Base-by-base conservation (phyloP, 179 eudicot genomes). In the Beta lomatogona region DNA sequence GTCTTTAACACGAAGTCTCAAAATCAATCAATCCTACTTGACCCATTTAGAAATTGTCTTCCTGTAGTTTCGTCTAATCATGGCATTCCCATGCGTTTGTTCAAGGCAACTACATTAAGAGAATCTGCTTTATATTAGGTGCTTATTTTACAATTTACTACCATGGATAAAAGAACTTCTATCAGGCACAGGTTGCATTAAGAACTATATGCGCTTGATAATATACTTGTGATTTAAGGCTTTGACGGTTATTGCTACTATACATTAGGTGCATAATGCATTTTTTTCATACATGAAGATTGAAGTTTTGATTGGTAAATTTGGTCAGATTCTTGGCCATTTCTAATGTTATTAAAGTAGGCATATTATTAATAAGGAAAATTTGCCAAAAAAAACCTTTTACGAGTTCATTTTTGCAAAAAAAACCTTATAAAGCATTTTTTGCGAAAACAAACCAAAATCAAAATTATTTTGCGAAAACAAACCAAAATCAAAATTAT, bases 241-340 rank as follows among this genome's bases (percentile, higher is more conserved):
- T 81, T 81, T 81, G 79, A 74, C 79, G 13, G 58, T 81, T 28
- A 61, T 11, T 52, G 55, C 68, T 21, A n/a, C 14, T 6, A n/a
- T 28, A n/a, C 21, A 15, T 22, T 70, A 70, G 10, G 8, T 21
- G 28, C 28, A 22, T 63, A 25, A 25, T 63, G 5, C 19, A 15
- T 63, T 21, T 36, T 61, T 21, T n/a, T 5, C 31, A 5, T 65
- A 3, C 41, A 22, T 4, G 5, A 65, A 22, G 36, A 65, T 28
- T 25, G 44, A 28, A 65, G 22, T 10, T 65, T n/a, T 65, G 15
- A 28, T 9, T 28, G 44, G 18, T 65, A 12, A 65, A 65, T 11
- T 22, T 65, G 0, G 69, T 15, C 22, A 12, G 16, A 7, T 65
- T 65, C 44, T 65, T 65, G 69, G 25, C 25, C 69, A 0, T 65